Percentiles rank a stretch among this genome's conserved stretches.
These are phyloP conservation scores for Neurospora sp. DNA, from an alignment of 495 filamentous ascomycete species.

Conservation along the genomic window DNA sequence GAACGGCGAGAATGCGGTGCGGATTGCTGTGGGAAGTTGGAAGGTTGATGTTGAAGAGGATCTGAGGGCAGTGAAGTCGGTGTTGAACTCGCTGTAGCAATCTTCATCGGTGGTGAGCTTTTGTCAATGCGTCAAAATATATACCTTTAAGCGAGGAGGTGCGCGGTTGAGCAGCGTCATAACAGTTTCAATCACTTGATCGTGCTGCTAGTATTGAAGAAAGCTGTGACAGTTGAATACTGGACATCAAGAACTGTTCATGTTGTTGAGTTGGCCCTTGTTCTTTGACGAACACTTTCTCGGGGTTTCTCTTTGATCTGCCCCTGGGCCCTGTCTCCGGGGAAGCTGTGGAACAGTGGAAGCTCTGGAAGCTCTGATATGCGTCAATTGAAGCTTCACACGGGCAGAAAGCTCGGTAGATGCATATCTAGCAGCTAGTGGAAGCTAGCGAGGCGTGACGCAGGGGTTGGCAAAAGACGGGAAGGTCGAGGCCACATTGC, in stretches of 20 bases:
- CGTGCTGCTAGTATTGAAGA: not conserved
- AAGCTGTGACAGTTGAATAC: not conserved
- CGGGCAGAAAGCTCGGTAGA: not conserved
- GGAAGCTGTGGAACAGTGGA: not conserved
- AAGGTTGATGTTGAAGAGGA: slow-evolving; percentile 49
- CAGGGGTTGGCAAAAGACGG: not conserved
- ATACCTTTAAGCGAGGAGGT: not conserved
- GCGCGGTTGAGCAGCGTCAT: not conserved
- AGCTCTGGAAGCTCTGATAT: not conserved
- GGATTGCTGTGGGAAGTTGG: slow-evolving; percentile 84
- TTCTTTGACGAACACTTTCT: not conserved
- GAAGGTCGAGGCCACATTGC: slow-evolving; percentile 14
- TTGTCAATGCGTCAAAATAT: not conserved
- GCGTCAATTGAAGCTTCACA: not conserved
- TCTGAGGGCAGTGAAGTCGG: slow-evolving; percentile 36
- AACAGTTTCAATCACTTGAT: not conserved
- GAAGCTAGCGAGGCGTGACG: not conserved
- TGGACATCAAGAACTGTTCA: not conserved
- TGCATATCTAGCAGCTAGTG: not conserved
- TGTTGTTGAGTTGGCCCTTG: not conserved
- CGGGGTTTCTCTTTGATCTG: not conserved
- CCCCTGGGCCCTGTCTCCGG: not conserved
- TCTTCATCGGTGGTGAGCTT: not conserved
- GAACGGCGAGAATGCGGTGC: slow-evolving; percentile 57
- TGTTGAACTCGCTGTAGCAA: slow-evolving; percentile 22